These are phyloP conservation scores for Aspergillus phoenicis DNA, from an alignment of 2,329 filamentous ascomycete species.

Conservation along the genomic window DNA sequence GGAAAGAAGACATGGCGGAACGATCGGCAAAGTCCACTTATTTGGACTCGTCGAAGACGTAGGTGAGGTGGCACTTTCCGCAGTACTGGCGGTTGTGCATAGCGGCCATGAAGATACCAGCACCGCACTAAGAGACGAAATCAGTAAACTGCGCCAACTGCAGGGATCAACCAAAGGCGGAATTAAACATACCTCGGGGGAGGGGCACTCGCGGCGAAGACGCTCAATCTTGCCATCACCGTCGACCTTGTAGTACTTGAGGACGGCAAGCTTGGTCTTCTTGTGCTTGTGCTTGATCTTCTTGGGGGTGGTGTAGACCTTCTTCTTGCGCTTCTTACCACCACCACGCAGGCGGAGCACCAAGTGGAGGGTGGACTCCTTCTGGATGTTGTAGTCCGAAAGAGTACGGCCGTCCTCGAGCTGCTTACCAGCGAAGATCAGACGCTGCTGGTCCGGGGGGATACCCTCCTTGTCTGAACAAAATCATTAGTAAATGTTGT, in stretches of 20 bases:
- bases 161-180: background rate
- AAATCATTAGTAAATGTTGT: background rate
- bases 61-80: conserved; percentile 70
- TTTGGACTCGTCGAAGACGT: conserved; percentile 69
- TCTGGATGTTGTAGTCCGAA: conserved; percentile 99
- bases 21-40: conserved; percentile 40
- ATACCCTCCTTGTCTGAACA: conserved; percentile 97
- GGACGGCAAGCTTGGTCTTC: conserved; percentile 99
- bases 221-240: conserved; percentile 99
- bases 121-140: conserved; percentile 72
- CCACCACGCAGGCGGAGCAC: conserved; percentile 98
- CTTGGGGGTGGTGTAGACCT: conserved; percentile 99
- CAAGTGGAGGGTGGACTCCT: conserved; percentile 98
- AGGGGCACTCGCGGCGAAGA: conserved; percentile 94
- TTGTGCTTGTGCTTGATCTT: conserved; percentile 99
- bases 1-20: conserved; percentile 18
- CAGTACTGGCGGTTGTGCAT: conserved; percentile 99
- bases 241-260: conserved; percentile 99
- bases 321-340: conserved; percentile 99
- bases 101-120: conserved; percentile 99
- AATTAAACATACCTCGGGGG: conserved; percentile 70
- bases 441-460: conserved; percentile 96
- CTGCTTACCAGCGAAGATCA: conserved; percentile 99
- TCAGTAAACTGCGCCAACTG: conserved; percentile 37
- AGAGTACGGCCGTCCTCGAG: conserved; percentile 99